Evolutionary conservation across 345 rosid species (phyloP).

Genomic region (Gossypium australe): DNA sequence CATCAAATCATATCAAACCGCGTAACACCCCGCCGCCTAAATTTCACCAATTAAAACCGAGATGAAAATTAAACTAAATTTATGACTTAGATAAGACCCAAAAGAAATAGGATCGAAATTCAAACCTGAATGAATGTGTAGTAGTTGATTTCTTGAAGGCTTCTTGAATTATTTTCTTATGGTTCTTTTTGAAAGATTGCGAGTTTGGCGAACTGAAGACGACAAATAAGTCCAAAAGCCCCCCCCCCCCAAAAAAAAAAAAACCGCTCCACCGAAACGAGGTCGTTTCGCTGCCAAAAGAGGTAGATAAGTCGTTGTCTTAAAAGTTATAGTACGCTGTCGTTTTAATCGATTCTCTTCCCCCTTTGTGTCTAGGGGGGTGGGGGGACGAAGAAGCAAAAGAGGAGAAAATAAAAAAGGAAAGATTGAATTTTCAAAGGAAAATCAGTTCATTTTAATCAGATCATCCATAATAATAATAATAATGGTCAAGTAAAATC

Average conservation of each 20-base stretch:
- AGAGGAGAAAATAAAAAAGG: too few relatives aligned
- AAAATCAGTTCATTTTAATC: too few relatives aligned
- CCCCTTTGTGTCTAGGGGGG: neutral
- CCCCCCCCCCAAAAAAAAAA: too few relatives aligned
- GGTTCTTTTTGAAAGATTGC: slow-evolving; percentile 23
- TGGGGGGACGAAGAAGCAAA: too few relatives aligned
- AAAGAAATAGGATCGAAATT: neutral
- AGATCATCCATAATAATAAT: too few relatives aligned
- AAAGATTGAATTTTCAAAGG: too few relatives aligned
- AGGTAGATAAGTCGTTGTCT: slow-evolving; percentile 13
- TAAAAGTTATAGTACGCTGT: neutral
- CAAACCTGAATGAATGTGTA: neutral
- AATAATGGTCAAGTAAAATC: slow-evolving; percentile 61
- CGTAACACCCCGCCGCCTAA: slow-evolving; percentile 12
- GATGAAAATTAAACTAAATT: slow-evolving; percentile 3
- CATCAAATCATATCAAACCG: slow-evolving; percentile 19
- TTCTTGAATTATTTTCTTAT: neutral
- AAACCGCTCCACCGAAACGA: slow-evolving; percentile 20
- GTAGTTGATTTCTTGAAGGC: slow-evolving; percentile 12
- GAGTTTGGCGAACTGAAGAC: slow-evolving; percentile 36
- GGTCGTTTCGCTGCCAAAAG: slow-evolving; percentile 8
- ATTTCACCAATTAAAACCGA: slow-evolving; percentile 10
- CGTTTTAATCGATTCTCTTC: neutral
- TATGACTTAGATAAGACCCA: neutral
- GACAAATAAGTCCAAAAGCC: slow-evolving; percentile 19